Conservation (phyloP, 495 filamentous ascomycete species). For the Penicillium malachiteum region DNA sequence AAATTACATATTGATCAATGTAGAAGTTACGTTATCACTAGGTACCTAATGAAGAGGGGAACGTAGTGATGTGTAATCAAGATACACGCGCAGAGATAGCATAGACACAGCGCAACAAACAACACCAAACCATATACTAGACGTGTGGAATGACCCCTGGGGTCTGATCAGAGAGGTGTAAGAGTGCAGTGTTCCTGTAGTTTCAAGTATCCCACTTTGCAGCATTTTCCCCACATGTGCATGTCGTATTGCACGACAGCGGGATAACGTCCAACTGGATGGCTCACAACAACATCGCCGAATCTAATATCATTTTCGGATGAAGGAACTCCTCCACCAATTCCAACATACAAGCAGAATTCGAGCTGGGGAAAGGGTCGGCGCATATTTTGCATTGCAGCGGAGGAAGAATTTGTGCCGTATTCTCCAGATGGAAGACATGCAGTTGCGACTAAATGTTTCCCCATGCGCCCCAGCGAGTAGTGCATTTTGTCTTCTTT, state of each 20-base stretch:
- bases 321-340: conserved; percentile 23
- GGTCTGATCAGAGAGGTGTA: no score
- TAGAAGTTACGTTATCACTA: no score
- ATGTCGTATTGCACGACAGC: conserved; percentile 25
- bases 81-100: no score
- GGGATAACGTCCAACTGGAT: conserved; percentile 7
- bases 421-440: conserved; percentile 23
- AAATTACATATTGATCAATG: no score
- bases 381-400: conserved; percentile 31
- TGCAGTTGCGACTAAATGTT: conserved; percentile 28
- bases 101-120: no score
- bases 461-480: conserved; percentile 36
- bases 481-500: conserved; percentile 30
- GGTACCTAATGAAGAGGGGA: no score
- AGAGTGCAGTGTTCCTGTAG: conserved; percentile 12
- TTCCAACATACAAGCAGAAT: conserved; percentile 24
- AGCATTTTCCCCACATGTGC: conserved; percentile 7
- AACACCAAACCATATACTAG: no score
- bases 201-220: conserved; percentile 2
- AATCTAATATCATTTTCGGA: conserved; percentile 27
- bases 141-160: no score
- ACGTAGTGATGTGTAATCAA: no score
- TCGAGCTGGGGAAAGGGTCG: conserved; percentile 4
- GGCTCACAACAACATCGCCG: conserved; percentile 21
- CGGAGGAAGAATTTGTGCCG: conserved; percentile 20